These are phyloP conservation scores for Hypoxylon sp. DNA, from an alignment of 2,329 filamentous ascomycete genomes.

Conservation along the genomic window DNA sequence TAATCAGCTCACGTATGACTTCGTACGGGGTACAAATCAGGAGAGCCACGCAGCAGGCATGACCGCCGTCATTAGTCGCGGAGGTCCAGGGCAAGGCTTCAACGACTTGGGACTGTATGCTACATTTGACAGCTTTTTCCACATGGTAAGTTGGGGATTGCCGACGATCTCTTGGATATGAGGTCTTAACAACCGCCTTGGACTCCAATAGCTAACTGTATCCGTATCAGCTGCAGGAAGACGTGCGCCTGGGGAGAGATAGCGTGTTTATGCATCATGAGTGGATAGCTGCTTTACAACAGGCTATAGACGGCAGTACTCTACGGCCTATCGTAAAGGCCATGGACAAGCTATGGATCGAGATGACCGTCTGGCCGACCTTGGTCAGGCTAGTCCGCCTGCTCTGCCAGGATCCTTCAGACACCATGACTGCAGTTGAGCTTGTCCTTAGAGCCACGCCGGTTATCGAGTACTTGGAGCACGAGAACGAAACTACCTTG, in stretches of 20 bases:
- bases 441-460: constrained; percentile 41
- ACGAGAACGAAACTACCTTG: constrained; percentile 42
- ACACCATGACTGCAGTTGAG: constrained; percentile 45
- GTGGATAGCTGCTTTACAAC: constrained; percentile 44
- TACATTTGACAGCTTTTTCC: constrained; percentile 49
- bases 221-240: constrained; percentile 47
- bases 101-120: constrained; percentile 47
- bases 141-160: constrained; percentile 46
- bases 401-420: constrained; percentile 41
- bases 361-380: constrained; percentile 49
- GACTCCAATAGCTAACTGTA: constrained; percentile 28
- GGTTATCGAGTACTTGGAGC: constrained; percentile 42
- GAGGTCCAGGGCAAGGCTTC: constrained; percentile 45
- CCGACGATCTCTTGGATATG: not conserved
- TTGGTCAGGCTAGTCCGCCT: constrained; percentile 43
- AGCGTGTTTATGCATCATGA: constrained; percentile 46
- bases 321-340: constrained; percentile 40
- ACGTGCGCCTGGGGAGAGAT: constrained; percentile 47
- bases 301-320: constrained; percentile 41
- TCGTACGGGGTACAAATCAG: constrained; percentile 47
- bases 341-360: constrained; percentile 47
- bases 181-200: not conserved
- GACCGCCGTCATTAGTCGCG: constrained; percentile 47
- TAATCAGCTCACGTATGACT: constrained; percentile 47
- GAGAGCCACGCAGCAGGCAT: constrained; percentile 50